Base-by-base conservation (phyloP, 2,329 filamentous ascomycete species). In the Colletotrichum spinosum region DNA sequence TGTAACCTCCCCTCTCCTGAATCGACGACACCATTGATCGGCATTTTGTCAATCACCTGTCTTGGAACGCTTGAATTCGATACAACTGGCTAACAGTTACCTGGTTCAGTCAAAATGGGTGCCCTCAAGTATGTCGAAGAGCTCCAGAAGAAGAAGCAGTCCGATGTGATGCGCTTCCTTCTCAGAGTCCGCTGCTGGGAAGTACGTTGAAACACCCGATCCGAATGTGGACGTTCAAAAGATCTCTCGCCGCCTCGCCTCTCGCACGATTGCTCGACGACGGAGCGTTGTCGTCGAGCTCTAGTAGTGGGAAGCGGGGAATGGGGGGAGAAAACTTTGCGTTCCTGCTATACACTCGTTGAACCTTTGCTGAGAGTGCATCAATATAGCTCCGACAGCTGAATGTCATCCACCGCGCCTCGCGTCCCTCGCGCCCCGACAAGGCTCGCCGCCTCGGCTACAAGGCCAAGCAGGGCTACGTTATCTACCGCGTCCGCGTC, bases 121-220 rank as follows among this genome's bases (percentile, higher is more conserved):
- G 95, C 95, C 88, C 93, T 97, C 85, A 99, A 99, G 88, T 99
- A 97, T 89, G 93, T 99, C 87, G 97, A 99, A 91, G 96, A 99
- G 90, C 92, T 99, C 88, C 94, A 97, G 86, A 98, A 99, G 94
- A 97, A 97, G 93, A 99, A 99, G 94, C 96, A 99, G 92, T 97
- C 93, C 84, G 96, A 99, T 90, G 92, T 99, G 81, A 93, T 98
- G 88, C 94, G 94, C 88, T 99, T 99, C 90, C 92, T 99, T 87
- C 93, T 97, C 85, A 95, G 94, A 84, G 94, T 97, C 82, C 94
- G 96, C 87, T 99, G 96, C 94, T 99, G 96, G 96, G 96, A 99
- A 93, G 95, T 95, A 88, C 86, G 89, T 88, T 88, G 77, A 86
- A 75, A 74, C 72, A 73, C 74, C 74, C 72, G 72, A 73, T 70